Evolutionary conservation across 2,329 filamentous ascomycete species (phyloP).

Genomic region (Lachnum nothofagi): DNA sequence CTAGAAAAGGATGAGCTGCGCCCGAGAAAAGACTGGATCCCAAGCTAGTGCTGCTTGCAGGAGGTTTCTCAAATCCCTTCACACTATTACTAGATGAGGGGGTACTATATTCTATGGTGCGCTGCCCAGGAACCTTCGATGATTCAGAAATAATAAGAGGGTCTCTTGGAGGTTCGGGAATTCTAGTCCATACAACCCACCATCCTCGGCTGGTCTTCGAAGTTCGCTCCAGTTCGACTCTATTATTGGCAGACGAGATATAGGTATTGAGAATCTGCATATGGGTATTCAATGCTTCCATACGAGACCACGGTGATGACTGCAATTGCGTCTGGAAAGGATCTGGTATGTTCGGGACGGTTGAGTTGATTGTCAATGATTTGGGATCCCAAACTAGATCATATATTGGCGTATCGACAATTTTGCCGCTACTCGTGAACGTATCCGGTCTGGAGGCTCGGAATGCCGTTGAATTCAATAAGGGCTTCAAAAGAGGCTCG

Average conservation of each 20-base stretch:
- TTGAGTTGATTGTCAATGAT: constrained; percentile 54
- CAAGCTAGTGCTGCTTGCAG: constrained; percentile 12
- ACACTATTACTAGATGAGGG: not conserved
- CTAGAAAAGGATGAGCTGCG: constrained; percentile 29
- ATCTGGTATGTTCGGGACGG: constrained; percentile 61
- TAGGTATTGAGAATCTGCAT: constrained; percentile 58
- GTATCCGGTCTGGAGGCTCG: constrained; percentile 46
- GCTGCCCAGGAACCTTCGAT: constrained; percentile 6
- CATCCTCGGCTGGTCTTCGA: constrained; percentile 63
- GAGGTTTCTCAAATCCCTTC: constrained; percentile 2
- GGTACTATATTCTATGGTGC: constrained; percentile 12
- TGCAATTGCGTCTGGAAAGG: constrained; percentile 31
- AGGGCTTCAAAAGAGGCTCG: constrained; percentile 50
- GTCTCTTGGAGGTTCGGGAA: constrained; percentile 34
- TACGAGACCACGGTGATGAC: constrained; percentile 47
- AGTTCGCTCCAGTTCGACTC: constrained; percentile 52
- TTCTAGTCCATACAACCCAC: constrained; percentile 64
- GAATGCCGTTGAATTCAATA: constrained; percentile 53
- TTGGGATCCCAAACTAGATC: constrained; percentile 59
- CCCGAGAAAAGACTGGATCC: constrained; percentile 21
- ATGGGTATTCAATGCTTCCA: constrained; percentile 61
- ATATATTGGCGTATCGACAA: constrained; percentile 43
- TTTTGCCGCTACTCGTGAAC: constrained; percentile 12
- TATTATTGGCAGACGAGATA: constrained; percentile 40
- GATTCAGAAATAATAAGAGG: not conserved